Evolutionary conservation across 257 asterid genomes (phyloP).

Genomic region (Eucommia ulmoides): DNA sequence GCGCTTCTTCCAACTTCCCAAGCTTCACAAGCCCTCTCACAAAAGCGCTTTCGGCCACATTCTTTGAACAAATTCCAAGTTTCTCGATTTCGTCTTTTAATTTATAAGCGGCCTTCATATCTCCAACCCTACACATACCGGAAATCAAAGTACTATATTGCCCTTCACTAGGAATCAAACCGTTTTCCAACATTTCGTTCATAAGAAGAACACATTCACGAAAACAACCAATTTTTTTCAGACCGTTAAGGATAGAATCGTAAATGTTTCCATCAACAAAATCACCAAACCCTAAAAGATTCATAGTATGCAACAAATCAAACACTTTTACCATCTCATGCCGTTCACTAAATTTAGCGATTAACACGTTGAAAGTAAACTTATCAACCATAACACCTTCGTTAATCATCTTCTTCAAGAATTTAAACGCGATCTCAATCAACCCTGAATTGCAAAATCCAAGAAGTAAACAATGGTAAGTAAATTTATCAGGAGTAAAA

Average conservation of each 20-base stretch:
- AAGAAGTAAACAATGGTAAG: slow-evolving; percentile 53
- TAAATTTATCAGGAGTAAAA: slow-evolving; percentile 51
- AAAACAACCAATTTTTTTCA: slow-evolving; percentile 33
- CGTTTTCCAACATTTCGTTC: slow-evolving; percentile 44
- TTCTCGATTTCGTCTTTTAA: slow-evolving; percentile 49
- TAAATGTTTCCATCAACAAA: slow-evolving; percentile 41
- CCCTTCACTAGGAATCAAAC: slow-evolving; percentile 41
- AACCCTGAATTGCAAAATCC: slow-evolving; percentile 49
- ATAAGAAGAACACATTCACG: slow-evolving; percentile 31
- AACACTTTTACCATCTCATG: slow-evolving; percentile 52
- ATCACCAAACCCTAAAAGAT: slow-evolving; percentile 31
- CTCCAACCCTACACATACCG: slow-evolving; percentile 66
- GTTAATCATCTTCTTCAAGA: slow-evolving; percentile 48
- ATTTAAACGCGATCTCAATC: slow-evolving; percentile 57
- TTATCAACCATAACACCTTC: slow-evolving; percentile 45
- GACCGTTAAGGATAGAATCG: slow-evolving; percentile 48
- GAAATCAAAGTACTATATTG: slow-evolving; percentile 55
- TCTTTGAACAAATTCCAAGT: slow-evolving; percentile 29
- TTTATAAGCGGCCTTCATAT: slow-evolving; percentile 42
- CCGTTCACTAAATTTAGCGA: slow-evolving; percentile 35
- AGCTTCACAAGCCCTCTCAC: slow-evolving; percentile 65
- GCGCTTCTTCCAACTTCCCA: slow-evolving; percentile 64
- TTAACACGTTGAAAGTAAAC: slow-evolving; percentile 53
- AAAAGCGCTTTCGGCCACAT: slow-evolving; percentile 54
- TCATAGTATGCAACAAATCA: slow-evolving; percentile 52